Percentiles rank a stretch among this genome's conserved stretches.
phyloP scores from a whole-genome alignment of 2,329 filamentous ascomycete species.

The Penicillium sp. region DNA sequence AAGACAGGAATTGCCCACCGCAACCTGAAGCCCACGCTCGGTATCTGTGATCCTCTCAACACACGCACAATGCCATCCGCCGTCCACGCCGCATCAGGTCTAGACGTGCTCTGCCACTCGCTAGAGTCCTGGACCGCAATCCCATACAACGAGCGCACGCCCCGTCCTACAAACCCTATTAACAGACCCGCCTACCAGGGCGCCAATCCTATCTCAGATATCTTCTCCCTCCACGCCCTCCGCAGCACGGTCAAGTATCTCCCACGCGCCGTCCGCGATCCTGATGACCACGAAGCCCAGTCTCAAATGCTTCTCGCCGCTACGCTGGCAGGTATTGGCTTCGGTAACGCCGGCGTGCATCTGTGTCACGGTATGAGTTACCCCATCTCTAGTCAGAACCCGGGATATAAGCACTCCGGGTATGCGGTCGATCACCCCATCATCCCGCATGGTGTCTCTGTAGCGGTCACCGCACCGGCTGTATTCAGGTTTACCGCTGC shows the following conservation, averaged over 20 bases:
- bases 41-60: conserved; percentile 85
- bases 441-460: conserved; percentile 94
- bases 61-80: conserved; percentile 94
- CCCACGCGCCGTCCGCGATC: conserved; percentile 81
- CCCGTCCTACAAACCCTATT: conserved; percentile 86
- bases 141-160: conserved; percentile 83
- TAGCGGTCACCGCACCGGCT: conserved; percentile 89
- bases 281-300: conserved; percentile 90
- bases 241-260: conserved; percentile 87
- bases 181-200: conserved; percentile 93
- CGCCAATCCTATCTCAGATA: conserved; percentile 95
- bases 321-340: conserved; percentile 91
- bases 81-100: conserved; percentile 86
- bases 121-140: conserved; percentile 98
- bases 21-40: conserved; percentile 91
- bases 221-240: conserved; percentile 89
- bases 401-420: conserved; percentile 84
- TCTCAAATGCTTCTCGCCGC: conserved; percentile 94
- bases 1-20: conserved; percentile 97
- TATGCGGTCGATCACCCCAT: conserved; percentile 77
- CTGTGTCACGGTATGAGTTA: conserved; percentile 93
- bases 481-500: conserved; percentile 93
- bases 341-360: conserved; percentile 97
- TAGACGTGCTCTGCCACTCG: conserved; percentile 94
- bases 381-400: conserved; percentile 94